These are phyloP conservation scores for Kwoniella newhampshirensis DNA, from an alignment of 768 basidiomycete species.

Conservation along the genomic window DNA sequence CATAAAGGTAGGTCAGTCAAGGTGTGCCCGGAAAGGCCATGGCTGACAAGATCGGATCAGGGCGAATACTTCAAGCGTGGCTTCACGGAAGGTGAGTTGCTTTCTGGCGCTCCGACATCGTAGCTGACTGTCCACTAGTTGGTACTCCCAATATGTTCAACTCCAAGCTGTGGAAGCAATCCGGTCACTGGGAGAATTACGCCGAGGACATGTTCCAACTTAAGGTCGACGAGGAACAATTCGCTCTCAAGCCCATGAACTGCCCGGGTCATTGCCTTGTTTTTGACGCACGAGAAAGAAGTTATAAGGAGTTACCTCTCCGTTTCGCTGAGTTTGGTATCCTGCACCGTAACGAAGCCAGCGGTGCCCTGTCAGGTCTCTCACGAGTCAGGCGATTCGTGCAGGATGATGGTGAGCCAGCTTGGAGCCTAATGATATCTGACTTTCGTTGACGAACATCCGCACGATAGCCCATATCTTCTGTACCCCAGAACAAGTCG, in stretches of 20 bases:
- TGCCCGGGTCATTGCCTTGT: conserved; percentile 94
- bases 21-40: neutral
- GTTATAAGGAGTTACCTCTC: conserved; percentile 91
- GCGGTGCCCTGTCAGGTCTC: conserved; percentile 86
- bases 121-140: conserved; percentile 58
- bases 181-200: conserved; percentile 98
- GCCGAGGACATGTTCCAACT: conserved; percentile 96
- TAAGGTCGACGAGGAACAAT: conserved; percentile 92
- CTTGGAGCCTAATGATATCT: too few species aligned
- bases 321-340: conserved; percentile 99
- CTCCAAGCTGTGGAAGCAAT: conserved; percentile 94
- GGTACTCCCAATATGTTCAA: conserved; percentile 98
- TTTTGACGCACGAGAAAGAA: conserved; percentile 89
- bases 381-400: conserved; percentile 92
- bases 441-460: neutral
- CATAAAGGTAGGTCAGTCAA: conserved; percentile 67
- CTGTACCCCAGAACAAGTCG: conserved; percentile 90
- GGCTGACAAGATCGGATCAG: too few species aligned
- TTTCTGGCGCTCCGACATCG: conserved; percentile 5
- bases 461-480: conserved; percentile 74
- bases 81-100: conserved; percentile 77
- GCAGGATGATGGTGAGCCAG: conserved; percentile 74
- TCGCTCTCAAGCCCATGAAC: conserved; percentile 98
- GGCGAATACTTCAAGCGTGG: conserved; percentile 91
- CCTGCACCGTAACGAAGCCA: conserved; percentile 93